These are phyloP conservation scores for Lathyrus tuberosus DNA, from an alignment of 306 rosid genomes.

Conservation along the genomic window DNA sequence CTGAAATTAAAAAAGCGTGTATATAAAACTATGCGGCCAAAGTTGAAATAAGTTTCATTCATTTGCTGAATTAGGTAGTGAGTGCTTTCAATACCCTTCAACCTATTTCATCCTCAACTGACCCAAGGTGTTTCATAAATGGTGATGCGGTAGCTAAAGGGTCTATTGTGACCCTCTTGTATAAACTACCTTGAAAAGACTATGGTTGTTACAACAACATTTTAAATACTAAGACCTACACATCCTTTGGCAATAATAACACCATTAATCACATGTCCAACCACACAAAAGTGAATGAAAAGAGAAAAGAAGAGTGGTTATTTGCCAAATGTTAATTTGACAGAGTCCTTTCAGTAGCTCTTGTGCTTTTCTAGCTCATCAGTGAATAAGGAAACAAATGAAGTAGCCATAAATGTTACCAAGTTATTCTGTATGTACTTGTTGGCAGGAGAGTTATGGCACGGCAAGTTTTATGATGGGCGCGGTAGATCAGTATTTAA, in stretches of 20 bases:
- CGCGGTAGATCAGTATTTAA: background rate
- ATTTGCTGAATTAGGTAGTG: background rate
- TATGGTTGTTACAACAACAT: constrained; percentile 37
- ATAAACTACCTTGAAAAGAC: constrained; percentile 26
- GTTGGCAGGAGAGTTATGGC: constrained; percentile 2
- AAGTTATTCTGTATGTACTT: constrained; percentile 10
- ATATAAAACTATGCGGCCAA: background rate
- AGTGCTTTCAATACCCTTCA: constrained; percentile 39
- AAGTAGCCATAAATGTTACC: constrained; percentile 27
- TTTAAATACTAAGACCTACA: constrained; percentile 37
- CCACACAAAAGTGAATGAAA: constrained; percentile 20
- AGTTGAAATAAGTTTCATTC: constrained; percentile 21
- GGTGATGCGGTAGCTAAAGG: constrained; percentile 26
- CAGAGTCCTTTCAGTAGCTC: background rate
- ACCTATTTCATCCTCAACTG: constrained; percentile 13
- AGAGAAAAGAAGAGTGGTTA: constrained; percentile 8
- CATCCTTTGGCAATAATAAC: constrained; percentile 19
- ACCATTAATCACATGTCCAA: constrained; percentile 30
- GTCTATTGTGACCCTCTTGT: constrained; percentile 38
- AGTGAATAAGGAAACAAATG: constrained; percentile 15
- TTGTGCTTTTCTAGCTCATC: constrained; percentile 10
- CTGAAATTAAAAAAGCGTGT: background rate
- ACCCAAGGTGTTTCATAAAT: constrained; percentile 7
- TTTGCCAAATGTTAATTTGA: constrained; percentile 21
- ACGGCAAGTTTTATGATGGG: background rate